Evolutionary conservation across 768 basidiomycete species (phyloP).

Genomic region (Leccinum subgranulosum): DNA sequence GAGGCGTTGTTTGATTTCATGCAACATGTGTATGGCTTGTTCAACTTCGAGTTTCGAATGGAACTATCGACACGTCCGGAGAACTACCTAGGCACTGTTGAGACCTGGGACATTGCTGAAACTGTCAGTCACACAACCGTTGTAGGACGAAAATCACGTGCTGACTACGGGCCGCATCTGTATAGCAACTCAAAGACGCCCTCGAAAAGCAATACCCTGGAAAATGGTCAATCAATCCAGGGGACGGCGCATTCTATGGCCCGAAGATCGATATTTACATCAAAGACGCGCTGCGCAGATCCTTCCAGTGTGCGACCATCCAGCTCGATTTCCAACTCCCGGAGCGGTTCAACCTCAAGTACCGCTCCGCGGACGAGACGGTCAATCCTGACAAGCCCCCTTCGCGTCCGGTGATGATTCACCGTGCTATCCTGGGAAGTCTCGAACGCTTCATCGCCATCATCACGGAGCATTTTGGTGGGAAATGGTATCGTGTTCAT

Average conservation of each 20-base stretch:
- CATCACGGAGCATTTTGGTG: slow-evolving; percentile 94
- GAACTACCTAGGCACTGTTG: slow-evolving; percentile 84
- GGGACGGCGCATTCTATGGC: slow-evolving; percentile 99
- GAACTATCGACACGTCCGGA: slow-evolving; percentile 96
- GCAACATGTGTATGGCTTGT: slow-evolving; percentile 87
- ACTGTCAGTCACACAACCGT: slow-evolving; percentile 41
- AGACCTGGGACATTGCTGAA: slow-evolving; percentile 91
- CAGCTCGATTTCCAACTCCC: slow-evolving; percentile 99
- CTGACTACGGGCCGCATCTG: slow-evolving; percentile 1
- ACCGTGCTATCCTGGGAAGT: slow-evolving; percentile 92
- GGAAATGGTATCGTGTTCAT: slow-evolving; percentile 76
- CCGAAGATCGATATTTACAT: slow-evolving; percentile 99
- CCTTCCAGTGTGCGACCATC: slow-evolving; percentile 98
- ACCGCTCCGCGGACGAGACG: slow-evolving; percentile 66
- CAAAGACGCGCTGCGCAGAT: slow-evolving; percentile 84
- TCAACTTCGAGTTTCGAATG: slow-evolving; percentile 92
- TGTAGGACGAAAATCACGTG: background rate
- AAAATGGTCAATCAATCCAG: slow-evolving; percentile 90
- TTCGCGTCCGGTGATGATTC: slow-evolving; percentile 93
- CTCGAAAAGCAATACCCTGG: slow-evolving; percentile 86
- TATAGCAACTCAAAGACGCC: slow-evolving; percentile 76
- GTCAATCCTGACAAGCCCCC: slow-evolving; percentile 52
- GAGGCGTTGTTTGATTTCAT: slow-evolving; percentile 89
- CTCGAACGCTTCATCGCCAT: slow-evolving; percentile 96
- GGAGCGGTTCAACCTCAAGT: slow-evolving; percentile 92